Conservation (phyloP, 179 eudicot genomes). For the Drosera spatulata region DNA sequence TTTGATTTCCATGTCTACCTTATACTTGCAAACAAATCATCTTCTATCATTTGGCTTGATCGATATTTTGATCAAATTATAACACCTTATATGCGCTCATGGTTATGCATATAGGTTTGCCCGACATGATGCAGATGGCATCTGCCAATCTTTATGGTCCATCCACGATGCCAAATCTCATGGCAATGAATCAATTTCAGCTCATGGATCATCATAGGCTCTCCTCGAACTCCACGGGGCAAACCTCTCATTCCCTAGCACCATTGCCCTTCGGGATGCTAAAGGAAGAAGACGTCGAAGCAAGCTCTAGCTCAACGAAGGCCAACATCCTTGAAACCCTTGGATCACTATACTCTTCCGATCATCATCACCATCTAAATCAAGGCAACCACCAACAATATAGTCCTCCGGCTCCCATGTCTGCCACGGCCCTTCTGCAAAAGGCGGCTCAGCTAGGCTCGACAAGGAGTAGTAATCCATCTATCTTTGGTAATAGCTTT, state of each 20-base stretch:
- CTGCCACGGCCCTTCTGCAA: slow-evolving; percentile 82
- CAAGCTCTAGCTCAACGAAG: slow-evolving; percentile 4
- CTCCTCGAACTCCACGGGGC: neutral
- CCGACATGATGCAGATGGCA: slow-evolving; percentile 36
- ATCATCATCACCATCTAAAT: slow-evolving; percentile 6
- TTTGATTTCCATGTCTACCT: neutral
- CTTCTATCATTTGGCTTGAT: slow-evolving; percentile 17
- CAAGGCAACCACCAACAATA: slow-evolving; percentile 12
- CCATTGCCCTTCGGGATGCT: slow-evolving; percentile 13
- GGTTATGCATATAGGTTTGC: slow-evolving; percentile 10
- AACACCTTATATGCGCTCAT: slow-evolving; percentile 4
- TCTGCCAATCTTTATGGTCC: slow-evolving; percentile 27
- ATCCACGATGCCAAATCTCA: slow-evolving; percentile 28
- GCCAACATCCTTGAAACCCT: slow-evolving; percentile 15
- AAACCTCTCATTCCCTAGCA: slow-evolving; percentile 16
- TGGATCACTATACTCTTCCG: slow-evolving; percentile 21
- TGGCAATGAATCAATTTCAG: slow-evolving; percentile 16
- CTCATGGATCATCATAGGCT: slow-evolving; percentile 6
- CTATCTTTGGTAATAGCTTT: slow-evolving; percentile 29
- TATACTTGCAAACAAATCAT: neutral
- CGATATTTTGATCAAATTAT: slow-evolving; percentile 6
- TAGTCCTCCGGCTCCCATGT: slow-evolving; percentile 41
- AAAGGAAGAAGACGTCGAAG: slow-evolving; percentile 18
- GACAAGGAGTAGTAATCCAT: slow-evolving; percentile 36
- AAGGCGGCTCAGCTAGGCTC: slow-evolving; percentile 87